Base-by-base conservation (phyloP, 2,329 filamentous ascomycete genomes). In the Tolypocladium ovalisporum region DNA sequence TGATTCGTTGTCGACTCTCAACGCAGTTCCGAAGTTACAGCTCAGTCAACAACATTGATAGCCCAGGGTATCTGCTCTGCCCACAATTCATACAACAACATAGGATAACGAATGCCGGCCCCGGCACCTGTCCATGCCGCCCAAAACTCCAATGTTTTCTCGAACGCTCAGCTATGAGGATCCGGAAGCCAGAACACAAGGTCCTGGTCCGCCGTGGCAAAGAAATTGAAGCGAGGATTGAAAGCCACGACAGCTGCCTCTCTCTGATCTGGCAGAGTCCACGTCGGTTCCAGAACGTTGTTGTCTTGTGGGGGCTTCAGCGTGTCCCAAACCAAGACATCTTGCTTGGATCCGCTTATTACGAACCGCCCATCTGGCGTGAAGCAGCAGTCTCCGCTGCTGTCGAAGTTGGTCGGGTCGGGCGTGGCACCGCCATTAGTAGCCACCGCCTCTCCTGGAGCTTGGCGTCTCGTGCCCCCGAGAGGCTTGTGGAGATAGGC, bases 141-240 rank as follows among this genome's bases (percentile, higher is more conserved):
- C 47, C 19, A 49, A 1, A 52, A 34, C 29, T 52, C 47, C 47
- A 10, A 52, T 15, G 7, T 10, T 4, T 51, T 34, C 12, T n/a
- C 40, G n/a, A n/a, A n/a, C n/a, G 19, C 6, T 29, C 53, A 63
- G 39, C 49, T 54, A 64, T 82, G 77, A 49, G 84, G 81, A 68
- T 90, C 87, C 1, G 88, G 88, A 39, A 89, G 71, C 88, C 88
- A 92, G 64, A 92, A 89, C 24, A 89, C 73, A 59, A 90, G 76
- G 56, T 97, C 91, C 67, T 87, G 87, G 65, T 97, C 92, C 4
- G 90, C 94, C 51, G 87, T 94, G 10, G 90, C 92, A 63, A 97
- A 81, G 76, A 97, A 86, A 71, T 97, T 97, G 72, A 88, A 94
- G 54, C 92, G 82, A 32, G 92, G 94, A 68, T 97, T 97, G 70